These are phyloP conservation scores for Aurantiochytrium sp. DNA, from an alignment of 108 stramenopile genomes.

Conservation along the genomic window DNA sequence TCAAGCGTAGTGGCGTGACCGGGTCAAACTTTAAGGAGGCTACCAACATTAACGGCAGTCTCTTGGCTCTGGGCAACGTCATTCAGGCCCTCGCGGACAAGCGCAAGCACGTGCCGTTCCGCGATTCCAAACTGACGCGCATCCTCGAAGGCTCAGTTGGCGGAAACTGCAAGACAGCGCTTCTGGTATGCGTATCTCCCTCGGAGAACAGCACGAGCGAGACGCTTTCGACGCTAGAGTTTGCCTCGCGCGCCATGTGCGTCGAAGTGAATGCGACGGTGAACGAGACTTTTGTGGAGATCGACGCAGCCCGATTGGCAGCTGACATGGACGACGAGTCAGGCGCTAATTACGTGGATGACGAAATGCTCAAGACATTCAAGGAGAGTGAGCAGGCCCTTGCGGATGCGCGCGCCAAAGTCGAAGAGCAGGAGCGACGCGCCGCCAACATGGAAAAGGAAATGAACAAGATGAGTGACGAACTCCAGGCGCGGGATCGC, in stretches of 20 bases:
- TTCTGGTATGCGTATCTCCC: background rate
- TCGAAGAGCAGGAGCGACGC: background rate
- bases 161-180: constrained; percentile 2
- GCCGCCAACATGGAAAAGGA: background rate
- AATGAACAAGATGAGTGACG: background rate
- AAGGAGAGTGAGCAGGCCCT: constrained; percentile 7
- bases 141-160: constrained; percentile 8
- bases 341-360: background rate
- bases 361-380: constrained; percentile 7
- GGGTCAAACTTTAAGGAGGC: constrained; percentile 30
- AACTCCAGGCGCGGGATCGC: background rate
- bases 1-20: constrained; percentile 13
- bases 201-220: background rate
- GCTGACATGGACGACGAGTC: background rate
- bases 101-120: constrained; percentile 29
- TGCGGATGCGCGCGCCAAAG: background rate
- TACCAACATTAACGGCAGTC: constrained; percentile 24
- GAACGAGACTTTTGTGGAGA: background rate
- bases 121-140: constrained; percentile 16
- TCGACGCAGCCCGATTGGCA: background rate
- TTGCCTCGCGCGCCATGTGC: constrained; percentile 8
- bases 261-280: background rate
- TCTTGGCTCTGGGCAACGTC: constrained; percentile 32
- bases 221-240: constrained; percentile 1
- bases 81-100: constrained; percentile 29